Percentiles rank a stretch among this genome's conserved stretches.
Evolutionary conservation across 2,329 filamentous ascomycete species (phyloP).

Genomic region (Lasiodiplodia gonubiensis): DNA sequence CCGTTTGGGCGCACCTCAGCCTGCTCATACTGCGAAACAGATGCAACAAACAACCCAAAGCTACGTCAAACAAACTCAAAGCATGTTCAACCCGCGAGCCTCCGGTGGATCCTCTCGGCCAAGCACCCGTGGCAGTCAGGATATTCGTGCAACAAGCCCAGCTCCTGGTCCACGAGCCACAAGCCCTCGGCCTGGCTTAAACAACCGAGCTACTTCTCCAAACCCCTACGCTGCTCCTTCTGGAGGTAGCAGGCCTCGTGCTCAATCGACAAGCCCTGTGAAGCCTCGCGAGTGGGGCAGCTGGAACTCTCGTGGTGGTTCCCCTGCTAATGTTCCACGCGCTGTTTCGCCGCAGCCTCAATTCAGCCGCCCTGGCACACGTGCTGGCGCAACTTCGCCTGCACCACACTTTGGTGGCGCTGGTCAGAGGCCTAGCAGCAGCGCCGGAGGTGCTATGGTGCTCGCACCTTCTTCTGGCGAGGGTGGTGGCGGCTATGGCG

Average conservation of each 20-base stretch:
- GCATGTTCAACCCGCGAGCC: conserved; percentile 65
- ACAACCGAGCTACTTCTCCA: conserved; percentile 64
- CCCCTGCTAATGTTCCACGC: conserved; percentile 47
- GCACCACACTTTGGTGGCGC: conserved; percentile 32
- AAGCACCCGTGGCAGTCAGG: conserved; percentile 44
- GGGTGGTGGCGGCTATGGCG: conserved; percentile 44
- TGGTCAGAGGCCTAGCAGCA: conserved; percentile 56
- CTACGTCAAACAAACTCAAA: conserved; percentile 81
- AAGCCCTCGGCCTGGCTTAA: conserved; percentile 68
- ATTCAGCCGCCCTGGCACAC: conserved; percentile 49
- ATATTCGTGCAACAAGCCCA: conserved; percentile 47
- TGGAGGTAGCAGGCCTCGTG: conserved; percentile 32
- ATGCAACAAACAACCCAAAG: conserved; percentile 96
- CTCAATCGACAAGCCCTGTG: conserved; percentile 49
- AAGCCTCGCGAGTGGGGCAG: conserved; percentile 43
- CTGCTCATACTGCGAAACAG: conserved; percentile 87
- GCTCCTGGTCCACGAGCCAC: conserved; percentile 10
- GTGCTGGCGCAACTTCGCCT: conserved; percentile 19
- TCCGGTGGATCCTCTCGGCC: conserved; percentile 35
- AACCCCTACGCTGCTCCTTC: conserved; percentile 63
- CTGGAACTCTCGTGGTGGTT: conserved; percentile 42
- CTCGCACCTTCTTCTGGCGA: conserved; percentile 46
- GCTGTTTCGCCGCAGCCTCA: conserved; percentile 60
- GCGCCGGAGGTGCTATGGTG: conserved; percentile 50
- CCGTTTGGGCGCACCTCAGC: conserved; percentile 84